Base-by-base conservation (phyloP, 306 rosid species). In the Hippophae rhamnoides region DNA sequence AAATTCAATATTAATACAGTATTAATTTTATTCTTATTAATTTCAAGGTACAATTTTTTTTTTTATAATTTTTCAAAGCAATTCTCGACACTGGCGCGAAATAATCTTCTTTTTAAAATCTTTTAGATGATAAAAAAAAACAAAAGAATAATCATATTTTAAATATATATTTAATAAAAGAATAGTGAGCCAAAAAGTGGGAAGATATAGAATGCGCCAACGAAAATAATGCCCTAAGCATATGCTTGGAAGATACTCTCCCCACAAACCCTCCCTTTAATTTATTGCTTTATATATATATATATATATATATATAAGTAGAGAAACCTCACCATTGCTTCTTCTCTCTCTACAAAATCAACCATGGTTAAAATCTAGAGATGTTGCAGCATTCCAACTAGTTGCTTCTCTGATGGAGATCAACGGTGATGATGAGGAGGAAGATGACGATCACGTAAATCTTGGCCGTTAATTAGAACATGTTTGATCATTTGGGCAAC, bases 201-300 rank as follows among this genome's bases (percentile, higher is more conserved):
- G 48, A 55, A 54, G 47, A 55, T 52, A 52, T 61, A 52, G 42
- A 54, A 76, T 65, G 84, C 79, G 79, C 69, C 84, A 79, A 56
- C 69, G 6, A 64, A 51, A 58, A 60, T 81, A 77, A 79, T 83
- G 89, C 80, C 78, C 51, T 8, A 57, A 78, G 92, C 70, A 84
- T 87, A 87, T 87, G 80, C 95, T 59, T 40, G 52, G 86, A 84
- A 84, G 92, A 84, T 81, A 74, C 95, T 64, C 74, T 43, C 50
- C 80, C 76, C 67, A 72, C 56, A 62, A 68, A 47, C 6, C 43
- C 25, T 55, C 52, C 76, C 86, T 67, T 80, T 18, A 18, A 18
- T 18, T 80, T 69, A 69, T 73, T 13, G 57, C 72, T 67, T 11
- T 6, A 65, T 56, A 0, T 9, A 42, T 23, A 25, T 31, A 26